These are phyloP conservation scores for Obba rivulosa DNA, from an alignment of 768 basidiomycete species.

Conservation along the genomic window DNA sequence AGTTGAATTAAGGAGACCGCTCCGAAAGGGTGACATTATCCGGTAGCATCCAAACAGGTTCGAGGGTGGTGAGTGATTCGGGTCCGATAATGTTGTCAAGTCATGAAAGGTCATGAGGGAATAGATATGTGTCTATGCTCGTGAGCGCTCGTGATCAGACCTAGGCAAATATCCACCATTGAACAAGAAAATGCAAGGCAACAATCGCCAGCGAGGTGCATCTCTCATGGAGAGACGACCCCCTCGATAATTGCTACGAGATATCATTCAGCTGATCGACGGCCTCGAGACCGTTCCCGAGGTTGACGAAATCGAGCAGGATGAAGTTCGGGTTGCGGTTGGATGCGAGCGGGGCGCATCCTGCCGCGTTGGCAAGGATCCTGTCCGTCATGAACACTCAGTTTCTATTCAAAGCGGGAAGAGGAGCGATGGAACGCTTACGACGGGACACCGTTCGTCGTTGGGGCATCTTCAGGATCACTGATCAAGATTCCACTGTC, in stretches of 20 bases:
- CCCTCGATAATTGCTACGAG: conserved; percentile 2
- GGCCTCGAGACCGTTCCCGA: conserved; percentile 40
- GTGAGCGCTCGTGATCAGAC: too few species aligned
- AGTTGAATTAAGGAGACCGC: too few species aligned
- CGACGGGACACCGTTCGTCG: conserved; percentile 27
- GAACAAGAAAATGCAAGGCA: too few species aligned
- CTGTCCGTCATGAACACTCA: conserved; percentile 24
- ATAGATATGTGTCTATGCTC: too few species aligned
- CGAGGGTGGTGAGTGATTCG: too few species aligned
- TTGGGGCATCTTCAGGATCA: conserved; percentile 22
- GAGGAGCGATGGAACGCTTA: conserved; percentile 9
- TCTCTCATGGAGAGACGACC: too few species aligned
- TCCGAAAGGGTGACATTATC: too few species aligned
- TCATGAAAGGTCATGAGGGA: too few species aligned
- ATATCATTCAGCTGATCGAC: conserved; percentile 41
- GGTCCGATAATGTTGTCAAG: too few species aligned
- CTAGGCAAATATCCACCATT: too few species aligned
- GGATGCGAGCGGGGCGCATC: conserved; percentile 38
- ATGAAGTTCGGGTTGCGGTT: conserved; percentile 47
- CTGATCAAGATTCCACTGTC: conserved; percentile 22
- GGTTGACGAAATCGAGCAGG: conserved; percentile 47
- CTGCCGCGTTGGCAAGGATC: conserved; percentile 35
- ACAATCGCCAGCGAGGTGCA: too few species aligned
- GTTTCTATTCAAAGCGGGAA: neutral
- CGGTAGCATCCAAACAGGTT: too few species aligned